Base-by-base conservation (phyloP, 1,139 yeast genomes). In the Geotrichum histeridarum region DNA sequence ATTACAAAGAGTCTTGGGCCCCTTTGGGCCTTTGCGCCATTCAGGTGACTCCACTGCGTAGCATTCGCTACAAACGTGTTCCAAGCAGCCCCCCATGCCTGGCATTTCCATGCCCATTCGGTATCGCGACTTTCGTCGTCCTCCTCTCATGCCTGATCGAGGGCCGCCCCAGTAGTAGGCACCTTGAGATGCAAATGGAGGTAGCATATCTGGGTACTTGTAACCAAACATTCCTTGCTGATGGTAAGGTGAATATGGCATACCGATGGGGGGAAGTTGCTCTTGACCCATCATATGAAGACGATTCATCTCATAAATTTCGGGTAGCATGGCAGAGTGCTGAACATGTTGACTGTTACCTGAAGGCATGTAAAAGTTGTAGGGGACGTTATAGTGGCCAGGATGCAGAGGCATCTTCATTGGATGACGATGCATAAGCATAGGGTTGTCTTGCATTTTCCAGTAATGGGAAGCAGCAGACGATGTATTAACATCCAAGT, bases 21-120 rank as follows among this genome's bases (percentile, higher is more conserved):
- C 86, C 54, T 77, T 76, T 3, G 86, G 86, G 1, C 86, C 86
- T 59, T 82, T 73, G 60, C 86, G 73, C 86, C 86, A 81, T 62
- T 81, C 86, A 4, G 86, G 86, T 4, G 84, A 79, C 61, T 81
- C 83, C 4, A 81, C 78, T 30, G 82, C 80, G 14, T 84, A 84
- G 64, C 87, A 82, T 59, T 73, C 76, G n/a, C 63, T 54, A 57
- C 73, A 70, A 17, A 55, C 47, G 27, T 55, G 54, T n/a, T 50
- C 38, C 5, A 15, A 35, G n/a, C 14, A 35, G n/a, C n/a, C 38
- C n/a, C 12, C 38, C 38, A 35, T 35, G n/a, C 43, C 43, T 4
- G 30, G 43, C 11, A 39, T 7, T n/a, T 22, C 43, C 43, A 39
- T 39, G 8, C 17, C 7, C 7, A 39, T 5, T 5, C 15, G 12